Base-by-base conservation (phyloP, 768 basidiomycete species). In the Tulasnella sp. region DNA sequence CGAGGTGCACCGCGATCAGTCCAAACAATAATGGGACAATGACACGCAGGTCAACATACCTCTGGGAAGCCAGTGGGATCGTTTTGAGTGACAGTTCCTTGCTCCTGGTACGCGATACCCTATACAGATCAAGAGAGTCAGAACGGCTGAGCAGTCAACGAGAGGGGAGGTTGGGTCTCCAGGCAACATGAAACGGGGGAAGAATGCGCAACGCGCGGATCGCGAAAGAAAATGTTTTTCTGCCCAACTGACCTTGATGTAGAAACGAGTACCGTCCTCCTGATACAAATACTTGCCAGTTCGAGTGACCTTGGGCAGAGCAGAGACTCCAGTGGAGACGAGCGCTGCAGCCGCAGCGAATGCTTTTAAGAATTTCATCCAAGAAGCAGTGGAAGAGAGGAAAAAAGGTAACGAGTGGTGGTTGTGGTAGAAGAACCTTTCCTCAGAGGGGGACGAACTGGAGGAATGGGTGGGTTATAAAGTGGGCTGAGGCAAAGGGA, bases 81-180 rank as follows among this genome's bases (percentile, higher is more conserved):
- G 55, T 39, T 75, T 32, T 67, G 18, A 57, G 44, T 51, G 44
- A 79, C 71, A 84, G 73, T 77, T 90, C 95, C 94, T 85, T 95
- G 93, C 79, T 89, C 87, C 83, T 95, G 93, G 84, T 95, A 95
- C 16, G 93, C 92, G 77, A 95, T 85, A 75, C 93, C 94, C 81
- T 82, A 71, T 16, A 16, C 44, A 70, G 80, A 39, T 10, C 6
- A 51, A 51, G 35, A 70, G 37, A 26, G 74, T 72, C 18, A 70
- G 20, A 57, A 39, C 16, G 3, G 44, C n/a, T 48, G 37, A 75
- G 6, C 44, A 13, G 51, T 26, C 10, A 29, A 37, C 29, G 11
- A n/a, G 55, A 44, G 26, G 23, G 51, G 61, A 35, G 2, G 26
- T 5, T 2, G 51, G n/a, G 61, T 67, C 29, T 75, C 37, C 48